phyloP scores from a whole-genome alignment of 257 asterid genomes.

The Solanum habrochaites region DNA sequence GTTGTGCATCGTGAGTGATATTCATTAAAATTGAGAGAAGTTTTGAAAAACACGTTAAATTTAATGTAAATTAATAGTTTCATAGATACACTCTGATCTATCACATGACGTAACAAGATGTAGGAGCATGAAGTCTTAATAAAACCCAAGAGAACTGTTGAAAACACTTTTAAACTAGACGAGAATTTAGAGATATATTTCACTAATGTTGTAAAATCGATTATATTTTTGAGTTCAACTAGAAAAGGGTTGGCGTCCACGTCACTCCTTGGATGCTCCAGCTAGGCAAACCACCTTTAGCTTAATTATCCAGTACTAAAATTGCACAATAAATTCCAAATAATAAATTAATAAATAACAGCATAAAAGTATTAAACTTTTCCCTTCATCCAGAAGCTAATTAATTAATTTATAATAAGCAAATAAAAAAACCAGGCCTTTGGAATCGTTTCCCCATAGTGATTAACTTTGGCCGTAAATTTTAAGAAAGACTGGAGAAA shows the following conservation, averaged over 20 bases:
- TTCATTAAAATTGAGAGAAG: too few species aligned
- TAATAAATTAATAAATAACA: not conserved
- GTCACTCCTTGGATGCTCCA: not conserved
- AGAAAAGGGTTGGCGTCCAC: not conserved
- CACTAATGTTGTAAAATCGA: accelerated
- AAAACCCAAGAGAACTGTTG: too few species aligned
- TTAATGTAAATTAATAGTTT: too few species aligned
- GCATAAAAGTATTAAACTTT: not conserved
- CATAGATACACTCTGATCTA: too few species aligned
- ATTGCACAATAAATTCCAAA: not conserved
- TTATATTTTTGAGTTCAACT: too few species aligned
- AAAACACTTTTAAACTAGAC: too few species aligned
- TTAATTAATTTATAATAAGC: not conserved
- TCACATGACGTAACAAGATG: too few species aligned
- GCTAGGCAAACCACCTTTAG: not conserved
- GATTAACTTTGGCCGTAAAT: not conserved
- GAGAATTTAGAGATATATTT: too few species aligned
- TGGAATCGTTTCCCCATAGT: not conserved
- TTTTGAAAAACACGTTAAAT: too few species aligned
- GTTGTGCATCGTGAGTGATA: not conserved
- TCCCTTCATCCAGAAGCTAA: not conserved
- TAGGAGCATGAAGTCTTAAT: too few species aligned
- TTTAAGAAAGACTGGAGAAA: not conserved
- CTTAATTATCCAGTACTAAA: not conserved
- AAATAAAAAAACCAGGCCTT: not conserved